These are phyloP conservation scores for Ordospora colligata DNA, from an alignment of 371 early-diverging fungal species.

Conservation along the genomic window DNA sequence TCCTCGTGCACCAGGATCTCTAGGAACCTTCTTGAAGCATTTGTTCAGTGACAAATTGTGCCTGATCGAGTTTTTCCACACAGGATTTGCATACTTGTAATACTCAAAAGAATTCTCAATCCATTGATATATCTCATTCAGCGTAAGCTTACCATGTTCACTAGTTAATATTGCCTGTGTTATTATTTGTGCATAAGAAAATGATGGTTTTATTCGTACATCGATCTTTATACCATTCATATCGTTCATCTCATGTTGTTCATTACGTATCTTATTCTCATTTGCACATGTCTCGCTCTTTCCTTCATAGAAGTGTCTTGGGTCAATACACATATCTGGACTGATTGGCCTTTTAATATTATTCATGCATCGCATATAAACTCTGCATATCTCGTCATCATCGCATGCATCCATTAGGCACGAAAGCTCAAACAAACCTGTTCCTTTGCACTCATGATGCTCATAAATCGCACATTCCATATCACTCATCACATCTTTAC, in stretches of 20 bases:
- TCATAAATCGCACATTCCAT: no score
- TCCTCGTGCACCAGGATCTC: conserved; percentile 47
- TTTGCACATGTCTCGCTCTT: neutral
- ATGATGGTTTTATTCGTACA: conserved; percentile 45
- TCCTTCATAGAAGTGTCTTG: conserved; percentile 13
- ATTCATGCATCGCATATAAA: neutral
- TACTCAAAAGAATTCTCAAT: conserved; percentile 57
- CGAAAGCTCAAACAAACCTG: no score
- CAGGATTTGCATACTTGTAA: conserved; percentile 54
- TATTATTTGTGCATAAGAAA: conserved; percentile 60
- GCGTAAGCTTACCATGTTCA: conserved; percentile 42
- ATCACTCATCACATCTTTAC: no score
- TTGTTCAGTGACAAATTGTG: conserved; percentile 61
- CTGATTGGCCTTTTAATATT: neutral
- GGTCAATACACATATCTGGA: conserved; percentile 23
- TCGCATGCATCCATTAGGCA: neutral
- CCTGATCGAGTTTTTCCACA: conserved; percentile 62
- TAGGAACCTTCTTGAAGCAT: conserved; percentile 57
- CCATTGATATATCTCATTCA: conserved; percentile 60
- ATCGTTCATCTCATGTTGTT: neutral
- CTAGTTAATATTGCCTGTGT: conserved; percentile 47
- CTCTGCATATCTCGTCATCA: neutral
- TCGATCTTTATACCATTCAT: neutral
- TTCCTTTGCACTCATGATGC: no score
- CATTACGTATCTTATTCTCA: neutral